phyloP scores from a whole-genome alignment of 2,329 filamentous ascomycete species.

The Curvularia sp. region DNA sequence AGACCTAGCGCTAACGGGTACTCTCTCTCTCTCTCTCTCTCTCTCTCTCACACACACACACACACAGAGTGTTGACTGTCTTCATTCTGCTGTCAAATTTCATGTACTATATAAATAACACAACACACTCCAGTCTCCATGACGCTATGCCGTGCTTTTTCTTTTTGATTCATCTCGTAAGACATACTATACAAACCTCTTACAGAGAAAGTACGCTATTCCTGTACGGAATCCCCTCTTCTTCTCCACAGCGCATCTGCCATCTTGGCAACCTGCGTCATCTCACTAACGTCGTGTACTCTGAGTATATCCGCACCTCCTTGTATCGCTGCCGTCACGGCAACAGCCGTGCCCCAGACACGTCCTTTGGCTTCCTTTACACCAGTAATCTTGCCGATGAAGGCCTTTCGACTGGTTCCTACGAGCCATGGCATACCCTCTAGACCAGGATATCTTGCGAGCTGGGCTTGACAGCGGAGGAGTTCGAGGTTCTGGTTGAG shows the following conservation, averaged over 20 bases:
- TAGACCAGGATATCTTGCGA: slow-evolving; percentile 61
- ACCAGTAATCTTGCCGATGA: slow-evolving; percentile 83
- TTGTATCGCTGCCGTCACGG: slow-evolving; percentile 82
- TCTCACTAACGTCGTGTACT: slow-evolving; percentile 89
- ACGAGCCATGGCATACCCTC: slow-evolving; percentile 84
- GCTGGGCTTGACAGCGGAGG: slow-evolving; percentile 68
- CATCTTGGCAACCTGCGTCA: slow-evolving; percentile 84
- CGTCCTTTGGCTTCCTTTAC: slow-evolving; percentile 73
- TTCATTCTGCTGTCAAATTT: too few relatives aligned
- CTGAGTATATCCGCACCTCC: slow-evolving; percentile 91
- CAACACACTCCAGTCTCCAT: too few relatives aligned
- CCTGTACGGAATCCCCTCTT: neutral
- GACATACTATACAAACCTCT: neutral
- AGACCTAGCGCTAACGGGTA: too few relatives aligned
- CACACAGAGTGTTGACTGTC: neutral
- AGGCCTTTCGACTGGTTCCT: slow-evolving; percentile 86
- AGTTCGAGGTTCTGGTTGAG: slow-evolving; percentile 81
- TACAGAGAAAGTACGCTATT: neutral
- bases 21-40: too few relatives aligned
- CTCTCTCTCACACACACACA: too few relatives aligned
- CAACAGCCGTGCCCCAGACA: slow-evolving; percentile 85
- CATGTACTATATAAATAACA: too few relatives aligned
- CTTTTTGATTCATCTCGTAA: neutral
- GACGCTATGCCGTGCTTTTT: neutral
- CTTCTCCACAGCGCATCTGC: slow-evolving; percentile 89